Conservation (phyloP, 78 protist genomes). For the Dictyostelium purpureum region DNA sequence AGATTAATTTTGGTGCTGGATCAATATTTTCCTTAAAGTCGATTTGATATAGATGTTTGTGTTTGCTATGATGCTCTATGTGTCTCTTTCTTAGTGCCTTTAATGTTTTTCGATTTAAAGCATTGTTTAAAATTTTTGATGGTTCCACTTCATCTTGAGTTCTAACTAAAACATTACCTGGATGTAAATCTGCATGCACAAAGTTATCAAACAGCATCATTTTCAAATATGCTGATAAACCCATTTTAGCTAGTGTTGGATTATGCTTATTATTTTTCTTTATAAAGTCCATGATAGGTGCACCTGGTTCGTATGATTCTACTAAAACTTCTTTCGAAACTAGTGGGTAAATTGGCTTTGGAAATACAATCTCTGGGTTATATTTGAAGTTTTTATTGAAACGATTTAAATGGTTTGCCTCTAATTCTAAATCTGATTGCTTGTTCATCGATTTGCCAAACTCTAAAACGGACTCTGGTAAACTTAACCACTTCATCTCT, state of each 20-base stretch:
- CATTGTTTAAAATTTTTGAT: not conserved
- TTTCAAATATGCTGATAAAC: conserved; percentile 73
- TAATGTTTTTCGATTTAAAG: not conserved
- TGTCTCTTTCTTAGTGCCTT: not conserved
- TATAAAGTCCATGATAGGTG: conserved; percentile 51
- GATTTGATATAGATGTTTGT: not conserved
- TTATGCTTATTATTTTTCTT: conserved; percentile 14
- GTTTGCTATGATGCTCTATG: not conserved
- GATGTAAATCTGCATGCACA: conserved; percentile 82
- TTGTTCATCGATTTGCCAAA: conserved; percentile 75
- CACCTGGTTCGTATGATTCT: conserved; percentile 79
- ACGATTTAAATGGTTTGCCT: conserved; percentile 38
- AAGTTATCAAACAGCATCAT: conserved; percentile 84
- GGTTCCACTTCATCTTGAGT: not conserved
- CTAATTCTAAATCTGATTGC: conserved; percentile 29
- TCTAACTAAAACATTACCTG: conserved; percentile 73
- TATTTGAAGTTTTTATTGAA: conserved; percentile 35
- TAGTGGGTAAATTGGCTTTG: conserved; percentile 52
- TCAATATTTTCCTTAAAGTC: not conserved
- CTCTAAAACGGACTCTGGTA: conserved; percentile 55
- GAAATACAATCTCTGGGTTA: conserved; percentile 43
- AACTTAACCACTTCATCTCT: conserved; percentile 58
- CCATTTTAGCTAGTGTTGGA: conserved; percentile 64
- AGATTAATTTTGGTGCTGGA: conserved; percentile 30
- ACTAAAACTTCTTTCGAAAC: conserved; percentile 50